phyloP scores from a whole-genome alignment of 441 rosid genomes.

The Bocquillonia castaneifolia region DNA sequence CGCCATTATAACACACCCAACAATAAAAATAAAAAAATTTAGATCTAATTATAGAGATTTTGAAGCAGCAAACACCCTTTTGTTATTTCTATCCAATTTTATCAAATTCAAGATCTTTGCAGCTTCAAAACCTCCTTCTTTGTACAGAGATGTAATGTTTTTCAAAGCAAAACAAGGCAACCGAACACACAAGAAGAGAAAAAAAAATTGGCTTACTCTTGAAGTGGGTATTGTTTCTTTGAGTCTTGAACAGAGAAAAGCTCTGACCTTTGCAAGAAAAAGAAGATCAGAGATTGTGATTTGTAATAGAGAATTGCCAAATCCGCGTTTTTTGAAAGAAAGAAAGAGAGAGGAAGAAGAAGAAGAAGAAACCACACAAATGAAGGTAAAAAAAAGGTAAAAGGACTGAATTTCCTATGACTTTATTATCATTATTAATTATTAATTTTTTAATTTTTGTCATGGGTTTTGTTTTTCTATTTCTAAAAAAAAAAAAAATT shows the following conservation, averaged over 20 bases:
- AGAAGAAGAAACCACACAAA: conserved; percentile 6
- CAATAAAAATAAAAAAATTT: too few relatives aligned
- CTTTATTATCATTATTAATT: conserved; percentile 4
- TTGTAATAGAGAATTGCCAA: conserved; percentile 11
- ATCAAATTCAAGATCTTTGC: conserved; percentile 15
- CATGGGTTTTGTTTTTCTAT: not conserved
- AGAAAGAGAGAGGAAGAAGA: too few relatives aligned
- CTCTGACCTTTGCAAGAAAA: conserved; percentile 3
- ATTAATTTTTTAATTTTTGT: not conserved
- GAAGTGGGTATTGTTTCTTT: not conserved
- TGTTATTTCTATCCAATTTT: not conserved
- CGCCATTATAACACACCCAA: conserved; percentile 74
- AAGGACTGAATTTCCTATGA: conserved; percentile 26
- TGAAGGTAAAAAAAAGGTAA: too few relatives aligned
- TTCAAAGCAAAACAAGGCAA: not conserved
- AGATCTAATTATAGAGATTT: conserved; percentile 5
- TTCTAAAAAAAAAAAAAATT: conserved; percentile 21
- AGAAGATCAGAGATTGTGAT: conserved; percentile 12
- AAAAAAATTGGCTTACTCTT: conserved; percentile 4
- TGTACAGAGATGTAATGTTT: not conserved
- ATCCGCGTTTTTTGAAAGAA: conserved; percentile 40
- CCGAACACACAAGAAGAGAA: not conserved
- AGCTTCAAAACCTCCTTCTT: conserved; percentile 14
- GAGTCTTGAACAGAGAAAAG: conserved; percentile 2
- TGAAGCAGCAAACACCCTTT: conserved; percentile 11